A percentile compares a stretch with the other conserved stretches of the same genome.
phyloP scores from a whole-genome alignment of 2,329 filamentous ascomycete species.

The Elsinoe fawcettii region DNA sequence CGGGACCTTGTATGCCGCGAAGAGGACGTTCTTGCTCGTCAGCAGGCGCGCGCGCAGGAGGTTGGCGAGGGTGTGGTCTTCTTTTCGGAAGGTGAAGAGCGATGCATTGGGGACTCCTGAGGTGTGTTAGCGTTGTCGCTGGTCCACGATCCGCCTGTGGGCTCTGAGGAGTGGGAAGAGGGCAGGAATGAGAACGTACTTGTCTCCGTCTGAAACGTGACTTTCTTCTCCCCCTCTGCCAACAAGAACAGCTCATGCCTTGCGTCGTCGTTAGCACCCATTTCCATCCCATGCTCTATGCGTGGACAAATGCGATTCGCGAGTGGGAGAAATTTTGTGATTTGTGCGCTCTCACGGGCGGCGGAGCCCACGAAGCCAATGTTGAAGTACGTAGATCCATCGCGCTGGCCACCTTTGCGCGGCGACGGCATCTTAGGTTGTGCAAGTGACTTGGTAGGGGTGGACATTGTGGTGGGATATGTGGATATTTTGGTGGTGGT shows the following conservation, averaged over 20 bases:
- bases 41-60: conserved; percentile 79
- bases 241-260: conserved; percentile 95
- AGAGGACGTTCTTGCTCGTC: conserved; percentile 73
- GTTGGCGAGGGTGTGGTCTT: conserved; percentile 93
- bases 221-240: conserved; percentile 82
- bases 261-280: conserved; percentile 26
- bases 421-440: conserved; percentile 15
- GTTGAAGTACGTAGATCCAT: neutral
- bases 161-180: neutral
- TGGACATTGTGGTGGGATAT: neutral
- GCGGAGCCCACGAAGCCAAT: neutral
- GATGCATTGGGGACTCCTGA: conserved; percentile 90
- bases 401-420: conserved; percentile 10
- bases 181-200: conserved; percentile 50
- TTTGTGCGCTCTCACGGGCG: neutral
- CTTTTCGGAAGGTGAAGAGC: conserved; percentile 91
- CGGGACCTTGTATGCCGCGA: conserved; percentile 78
- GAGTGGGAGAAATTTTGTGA: neutral
- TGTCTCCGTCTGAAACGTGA: conserved; percentile 79
- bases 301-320: conserved; percentile 9
- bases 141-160: no score
- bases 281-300: conserved; percentile 4
- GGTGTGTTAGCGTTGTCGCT: no score
- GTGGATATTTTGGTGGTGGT: conserved; percentile 10
- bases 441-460: conserved; percentile 15